Base-by-base conservation (phyloP, 2,329 filamentous ascomycete genomes). In the Pseudonectria buxi region DNA sequence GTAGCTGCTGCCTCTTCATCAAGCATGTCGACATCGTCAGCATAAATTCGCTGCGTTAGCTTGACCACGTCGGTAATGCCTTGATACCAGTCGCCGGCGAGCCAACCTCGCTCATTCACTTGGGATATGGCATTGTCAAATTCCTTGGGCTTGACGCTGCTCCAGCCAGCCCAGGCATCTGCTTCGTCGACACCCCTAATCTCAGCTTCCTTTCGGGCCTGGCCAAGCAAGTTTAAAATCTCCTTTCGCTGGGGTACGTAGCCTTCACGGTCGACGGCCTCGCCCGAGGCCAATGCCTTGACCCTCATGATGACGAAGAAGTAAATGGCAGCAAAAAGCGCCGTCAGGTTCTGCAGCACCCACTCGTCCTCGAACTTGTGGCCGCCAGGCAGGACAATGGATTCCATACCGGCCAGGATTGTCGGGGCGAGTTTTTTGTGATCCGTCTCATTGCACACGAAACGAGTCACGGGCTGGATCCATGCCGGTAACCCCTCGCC, bases 401-500 rank as follows among this genome's bases (percentile, higher is more conserved):
- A 62, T 66, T 83, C 81, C 33, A 88, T 71, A 1, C 85, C 87
- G 0, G 85, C 81, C 32, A 86, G 75, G 1, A 94, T 73, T 35
- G 87, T 84, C 1, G 83, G 83, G 1, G 76, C 77, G 3, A 88
- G 71, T 4, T 67, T 69, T 6, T 74, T 69, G 1, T 78, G 75
- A 1, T 70, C 68, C 9, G 86, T 68, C 15, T 73, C 69, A 26
- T 69, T 71, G 55, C 83, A 63, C 10, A 94, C 59, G 39, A 71
- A 72, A 15, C 83, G 74, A 7, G 86, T 76, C 1, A 76, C 71
- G 1, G 81, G 76, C 53, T 79, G 77, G n/a, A 82, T 68, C 84
- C 85, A 94, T 6, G 64, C 61, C 1, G 80, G 78, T 4, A 75
- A 53, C n/a, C 57, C 51, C 32, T 59, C 51, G 2, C 59, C 35